phyloP scores from a whole-genome alignment of 208 protist species.

The Trypanosoma boissoni region DNA sequence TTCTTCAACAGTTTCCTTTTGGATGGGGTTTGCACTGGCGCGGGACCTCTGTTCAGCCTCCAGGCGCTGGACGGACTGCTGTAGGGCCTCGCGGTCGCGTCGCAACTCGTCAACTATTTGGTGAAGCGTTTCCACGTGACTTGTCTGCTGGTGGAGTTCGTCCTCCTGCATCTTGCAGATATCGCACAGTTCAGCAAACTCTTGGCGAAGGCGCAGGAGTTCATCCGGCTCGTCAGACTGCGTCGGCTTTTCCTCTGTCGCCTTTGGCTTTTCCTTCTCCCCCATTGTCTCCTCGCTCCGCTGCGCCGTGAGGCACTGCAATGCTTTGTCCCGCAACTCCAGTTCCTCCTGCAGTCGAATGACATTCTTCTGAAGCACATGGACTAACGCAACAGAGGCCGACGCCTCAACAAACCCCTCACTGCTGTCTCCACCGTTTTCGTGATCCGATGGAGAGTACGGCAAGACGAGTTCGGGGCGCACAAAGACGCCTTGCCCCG shows the following conservation, averaged over 20 bases:
- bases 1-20: conserved; percentile 38
- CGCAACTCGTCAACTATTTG: conserved; percentile 17
- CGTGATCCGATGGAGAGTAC: conserved; percentile 5
- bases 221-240: neutral
- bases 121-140: conserved; percentile 7
- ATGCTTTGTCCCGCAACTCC: too few relatives aligned
- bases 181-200: conserved; percentile 10
- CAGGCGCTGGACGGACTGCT: conserved; percentile 33
- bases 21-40: too few relatives aligned
- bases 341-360: too few relatives aligned
- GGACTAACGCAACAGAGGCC: too few relatives aligned
- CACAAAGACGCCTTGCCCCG: conserved; percentile 58
- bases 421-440: neutral
- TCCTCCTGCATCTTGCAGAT: conserved; percentile 18
- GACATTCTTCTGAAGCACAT: too few relatives aligned
- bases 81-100: too few relatives aligned
- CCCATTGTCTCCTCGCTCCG: neutral
- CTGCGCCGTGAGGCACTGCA: too few relatives aligned
- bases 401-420: too few relatives aligned
- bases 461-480: conserved; percentile 42
- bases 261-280: too few relatives aligned
- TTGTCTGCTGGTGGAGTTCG: conserved; percentile 16
- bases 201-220: conserved; percentile 2
- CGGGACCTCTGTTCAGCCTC: too few relatives aligned
- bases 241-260: too few relatives aligned